Base-by-base conservation (phyloP, 495 filamentous ascomycete genomes). In the Astrothelium macrocarpum region DNA sequence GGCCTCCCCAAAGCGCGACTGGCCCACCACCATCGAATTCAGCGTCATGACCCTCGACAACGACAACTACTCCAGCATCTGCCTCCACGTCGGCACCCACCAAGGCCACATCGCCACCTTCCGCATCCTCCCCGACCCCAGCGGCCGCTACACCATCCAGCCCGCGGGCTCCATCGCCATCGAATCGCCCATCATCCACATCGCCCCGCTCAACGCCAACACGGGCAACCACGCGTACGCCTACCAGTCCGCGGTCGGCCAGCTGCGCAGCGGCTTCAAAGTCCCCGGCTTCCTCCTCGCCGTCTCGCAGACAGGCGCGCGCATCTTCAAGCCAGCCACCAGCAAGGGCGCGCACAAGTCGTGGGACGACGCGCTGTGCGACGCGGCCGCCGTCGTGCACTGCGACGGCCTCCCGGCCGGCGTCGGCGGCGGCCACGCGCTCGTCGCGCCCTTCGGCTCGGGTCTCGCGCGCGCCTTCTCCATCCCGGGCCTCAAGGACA, bases 61-160 rank as follows among this genome's bases (percentile, higher is more conserved):
- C 0, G 93, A 97, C 83, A 87, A 89, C 65, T 98, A 95, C 70
- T 96, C 93, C 7, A 95, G 90, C 67, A 95, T 98, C 62, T 85
- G 87, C 56, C 87, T 92, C 67, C 96, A 97, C 69, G 87, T 94
- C 2, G 94, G 95, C 11, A 97, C 93, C 0, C 91, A 87, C 68
- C 69, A 84, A 39, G 94, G 94, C 25, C 87, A 87, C 63, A 76
- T 97, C 32, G 84, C 84, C 23, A 97, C 94, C 0, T 92, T 97
- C 76, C 96, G 94, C 75, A 78, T 98, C 20, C 76, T 97, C 9
- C 94, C 94, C 1, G 78, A 84, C 9, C 74, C 79, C 1, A 79
- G 80, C 67, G 85, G 89, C 4, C 77, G 81, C 18, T 97, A 95
- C 72, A 79, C 80, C n/a, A 91, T 85, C 32, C 79, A 85, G 32